These are phyloP conservation scores for Penicillium angulare DNA, from an alignment of 495 filamentous ascomycete species.

Conservation along the genomic window DNA sequence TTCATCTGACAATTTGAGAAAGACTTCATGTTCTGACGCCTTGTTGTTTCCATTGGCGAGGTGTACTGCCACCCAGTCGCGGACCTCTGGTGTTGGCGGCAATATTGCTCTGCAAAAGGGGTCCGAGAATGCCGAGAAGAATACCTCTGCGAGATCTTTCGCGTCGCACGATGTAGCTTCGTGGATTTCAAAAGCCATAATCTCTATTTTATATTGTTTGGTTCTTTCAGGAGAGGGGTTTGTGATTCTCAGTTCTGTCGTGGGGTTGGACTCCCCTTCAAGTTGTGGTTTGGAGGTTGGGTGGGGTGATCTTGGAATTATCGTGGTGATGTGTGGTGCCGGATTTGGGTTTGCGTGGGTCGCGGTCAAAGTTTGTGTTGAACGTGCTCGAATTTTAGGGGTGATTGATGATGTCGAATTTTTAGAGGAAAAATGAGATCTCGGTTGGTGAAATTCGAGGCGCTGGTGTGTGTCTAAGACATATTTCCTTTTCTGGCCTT, in stretches of 20 bases:
- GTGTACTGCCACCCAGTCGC: constrained; percentile 14
- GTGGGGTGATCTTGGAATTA: not conserved
- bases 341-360: not conserved
- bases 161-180: constrained; percentile 13
- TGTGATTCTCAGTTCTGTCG: not conserved
- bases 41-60: not conserved
- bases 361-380: not conserved
- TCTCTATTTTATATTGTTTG: not conserved
- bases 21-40: constrained; percentile 1
- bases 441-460: too few relatives aligned
- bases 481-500: not conserved
- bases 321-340: not conserved
- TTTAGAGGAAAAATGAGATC: not conserved
- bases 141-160: constrained; percentile 13
- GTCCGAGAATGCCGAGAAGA: constrained; percentile 23
- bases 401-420: not conserved
- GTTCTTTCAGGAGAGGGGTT: too few relatives aligned
- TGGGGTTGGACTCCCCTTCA: too few relatives aligned
- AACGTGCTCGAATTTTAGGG: not conserved
- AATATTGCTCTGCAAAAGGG: constrained; percentile 23
- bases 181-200: not conserved
- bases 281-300: too few relatives aligned
- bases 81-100: constrained; percentile 23
- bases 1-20: constrained; percentile 18
- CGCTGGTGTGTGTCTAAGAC: not conserved